Percentiles rank a stretch among this genome's conserved stretches.
These are phyloP conservation scores for Aureobasidium leucospermi DNA, from an alignment of 2,329 filamentous ascomycete genomes.

Conservation along the genomic window DNA sequence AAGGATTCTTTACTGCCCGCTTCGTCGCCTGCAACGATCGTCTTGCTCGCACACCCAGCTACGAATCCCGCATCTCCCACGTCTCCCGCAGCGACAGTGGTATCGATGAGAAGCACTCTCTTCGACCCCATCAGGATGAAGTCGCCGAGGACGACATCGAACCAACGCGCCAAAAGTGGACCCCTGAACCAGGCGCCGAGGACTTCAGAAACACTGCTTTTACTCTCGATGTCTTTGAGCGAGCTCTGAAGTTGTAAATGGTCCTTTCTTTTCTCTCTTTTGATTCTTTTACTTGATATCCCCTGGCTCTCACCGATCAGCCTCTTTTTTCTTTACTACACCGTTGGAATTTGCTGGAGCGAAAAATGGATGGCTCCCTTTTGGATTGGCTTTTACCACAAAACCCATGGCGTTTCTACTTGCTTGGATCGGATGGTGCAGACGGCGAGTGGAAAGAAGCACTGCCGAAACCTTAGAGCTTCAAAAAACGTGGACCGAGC, in stretches of 20 bases:
- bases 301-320: not conserved
- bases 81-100: constrained; percentile 3
- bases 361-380: not conserved
- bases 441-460: not conserved
- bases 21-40: constrained; percentile 17
- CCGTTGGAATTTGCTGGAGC: not conserved
- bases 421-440: not conserved
- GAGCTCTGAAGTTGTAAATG: constrained; percentile 8
- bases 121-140: not conserved
- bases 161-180: not conserved
- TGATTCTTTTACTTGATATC: constrained; percentile 12
- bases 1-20: constrained; percentile 54
- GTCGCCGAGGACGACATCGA: constrained; percentile 7
- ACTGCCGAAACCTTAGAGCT: not conserved
- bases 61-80: constrained; percentile 4
- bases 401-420: not conserved
- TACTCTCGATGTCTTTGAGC: constrained; percentile 10
- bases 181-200: constrained; percentile 1
- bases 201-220: constrained; percentile 11
- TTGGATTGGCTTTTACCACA: not conserved
- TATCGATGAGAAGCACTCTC: not conserved
- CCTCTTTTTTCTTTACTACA: not conserved
- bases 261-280: not conserved
- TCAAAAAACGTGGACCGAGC: not conserved
- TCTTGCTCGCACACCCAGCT: constrained; percentile 12